These are phyloP conservation scores for Aphanomyces invadans DNA, from an alignment of 352 stramenopile species.

Conservation along the genomic window DNA sequence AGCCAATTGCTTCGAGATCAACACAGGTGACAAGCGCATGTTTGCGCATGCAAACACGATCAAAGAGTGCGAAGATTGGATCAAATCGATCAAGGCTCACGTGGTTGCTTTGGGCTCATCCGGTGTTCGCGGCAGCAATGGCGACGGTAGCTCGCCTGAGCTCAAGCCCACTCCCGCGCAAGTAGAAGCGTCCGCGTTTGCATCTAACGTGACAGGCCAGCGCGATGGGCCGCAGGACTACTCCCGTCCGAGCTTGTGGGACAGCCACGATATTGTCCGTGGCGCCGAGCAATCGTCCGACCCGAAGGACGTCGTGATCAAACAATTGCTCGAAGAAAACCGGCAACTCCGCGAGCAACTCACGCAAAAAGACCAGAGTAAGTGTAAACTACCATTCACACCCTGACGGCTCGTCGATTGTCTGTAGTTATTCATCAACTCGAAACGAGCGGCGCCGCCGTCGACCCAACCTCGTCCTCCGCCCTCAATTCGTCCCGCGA, in stretches of 20 bases:
- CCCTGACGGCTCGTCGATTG: neutral
- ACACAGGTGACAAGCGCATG: conserved; percentile 78
- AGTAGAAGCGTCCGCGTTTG: conserved; percentile 20
- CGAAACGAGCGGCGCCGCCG: conserved; percentile 53
- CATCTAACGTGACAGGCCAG: conserved; percentile 26
- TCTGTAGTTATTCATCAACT: conserved; percentile 64
- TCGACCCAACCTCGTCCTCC: conserved; percentile 12
- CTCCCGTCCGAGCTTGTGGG: conserved; percentile 68
- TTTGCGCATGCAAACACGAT: conserved; percentile 76
- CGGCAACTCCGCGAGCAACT: conserved; percentile 64
- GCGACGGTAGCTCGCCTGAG: neutral
- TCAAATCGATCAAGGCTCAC: conserved; percentile 74
- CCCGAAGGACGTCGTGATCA: conserved; percentile 81
- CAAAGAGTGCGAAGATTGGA: conserved; percentile 80
- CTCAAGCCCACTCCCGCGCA: conserved; percentile 43
- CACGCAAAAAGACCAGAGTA: conserved; percentile 62
- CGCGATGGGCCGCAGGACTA: conserved; percentile 65
- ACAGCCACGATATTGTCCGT: conserved; percentile 80
- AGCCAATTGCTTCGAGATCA: conserved; percentile 80
- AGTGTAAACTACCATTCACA: neutral
- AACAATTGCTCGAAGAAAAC: conserved; percentile 80
- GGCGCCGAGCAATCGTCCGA: conserved; percentile 71
- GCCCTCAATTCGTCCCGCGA: conserved; percentile 27
- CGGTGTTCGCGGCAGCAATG: conserved; percentile 37
- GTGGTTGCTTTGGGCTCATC: conserved; percentile 54